Percentiles rank a stretch among this genome's conserved stretches.
Conservation (phyloP, 768 basidiomycete species). For the Trametes punicea region DNA sequence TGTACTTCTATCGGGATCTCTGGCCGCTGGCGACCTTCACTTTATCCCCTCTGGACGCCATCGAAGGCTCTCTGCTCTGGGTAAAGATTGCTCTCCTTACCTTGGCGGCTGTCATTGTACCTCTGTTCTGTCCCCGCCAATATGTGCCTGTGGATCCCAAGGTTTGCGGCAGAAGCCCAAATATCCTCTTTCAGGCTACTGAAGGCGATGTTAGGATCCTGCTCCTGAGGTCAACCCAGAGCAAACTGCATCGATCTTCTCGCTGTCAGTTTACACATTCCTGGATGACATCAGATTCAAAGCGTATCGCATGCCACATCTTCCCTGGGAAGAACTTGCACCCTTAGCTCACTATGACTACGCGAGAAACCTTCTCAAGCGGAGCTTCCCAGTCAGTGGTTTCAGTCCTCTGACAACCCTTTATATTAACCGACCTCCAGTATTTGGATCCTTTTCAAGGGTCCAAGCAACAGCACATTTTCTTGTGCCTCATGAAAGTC, state of each 20-base stretch:
- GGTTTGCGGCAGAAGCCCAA: slow-evolving; percentile 14
- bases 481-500: slow-evolving; percentile 31
- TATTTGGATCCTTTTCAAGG: slow-evolving; percentile 37
- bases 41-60: slow-evolving; percentile 33
- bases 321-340: slow-evolving; percentile 33
- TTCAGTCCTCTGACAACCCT: no score
- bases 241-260: slow-evolving; percentile 41
- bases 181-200: not conserved
- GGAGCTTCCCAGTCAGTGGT: not conserved
- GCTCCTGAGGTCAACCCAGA: slow-evolving; percentile 35
- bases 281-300: slow-evolving; percentile 32
- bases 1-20: slow-evolving; percentile 38
- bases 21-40: slow-evolving; percentile 39
- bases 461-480: slow-evolving; percentile 32
- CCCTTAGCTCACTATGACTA: slow-evolving; percentile 29
- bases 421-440: slow-evolving; percentile 5
- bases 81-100: slow-evolving; percentile 33
- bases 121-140: slow-evolving; percentile 36
- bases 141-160: slow-evolving; percentile 41
- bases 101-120: slow-evolving; percentile 35
- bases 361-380: slow-evolving; percentile 23
- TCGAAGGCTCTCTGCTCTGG: slow-evolving; percentile 36
- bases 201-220: not conserved
- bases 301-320: slow-evolving; percentile 29
- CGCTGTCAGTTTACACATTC: slow-evolving; percentile 33